A percentile compares a stretch with the other conserved stretches of the same genome.
phyloP scores from a whole-genome alignment of 371 early-diverging fungal species.

The Rhizopus arrhizus region DNA sequence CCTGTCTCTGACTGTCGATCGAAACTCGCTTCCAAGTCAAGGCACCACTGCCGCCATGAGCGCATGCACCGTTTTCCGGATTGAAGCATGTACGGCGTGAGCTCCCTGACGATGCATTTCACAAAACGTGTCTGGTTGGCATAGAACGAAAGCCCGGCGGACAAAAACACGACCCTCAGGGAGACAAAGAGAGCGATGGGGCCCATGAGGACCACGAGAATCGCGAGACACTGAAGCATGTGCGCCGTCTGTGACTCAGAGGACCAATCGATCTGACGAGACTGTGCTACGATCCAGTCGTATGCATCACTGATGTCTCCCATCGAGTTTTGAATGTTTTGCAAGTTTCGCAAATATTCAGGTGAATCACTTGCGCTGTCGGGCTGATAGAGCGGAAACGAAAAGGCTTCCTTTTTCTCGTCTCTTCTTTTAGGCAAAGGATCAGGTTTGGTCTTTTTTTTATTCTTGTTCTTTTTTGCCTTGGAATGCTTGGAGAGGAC shows the following conservation, averaged over 20 bases:
- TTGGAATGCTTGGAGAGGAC: slow-evolving; percentile 16
- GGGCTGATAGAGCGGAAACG: slow-evolving; percentile 18
- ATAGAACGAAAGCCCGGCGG: slow-evolving; percentile 20
- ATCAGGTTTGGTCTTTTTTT: neutral
- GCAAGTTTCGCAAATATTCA: slow-evolving; percentile 44
- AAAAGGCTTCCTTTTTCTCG: slow-evolving; percentile 13
- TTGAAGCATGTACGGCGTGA: slow-evolving; percentile 23
- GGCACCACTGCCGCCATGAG: slow-evolving; percentile 20
- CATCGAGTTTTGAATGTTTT: slow-evolving; percentile 51
- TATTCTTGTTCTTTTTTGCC: slow-evolving; percentile 5
- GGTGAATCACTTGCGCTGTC: slow-evolving; percentile 34
- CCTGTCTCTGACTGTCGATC: slow-evolving; percentile 12
- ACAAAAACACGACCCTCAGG: slow-evolving; percentile 16
- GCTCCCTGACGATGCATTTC: slow-evolving; percentile 14
- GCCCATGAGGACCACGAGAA: slow-evolving; percentile 15
- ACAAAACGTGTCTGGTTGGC: slow-evolving; percentile 23
- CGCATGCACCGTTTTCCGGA: slow-evolving; percentile 13
- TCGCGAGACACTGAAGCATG: slow-evolving; percentile 34
- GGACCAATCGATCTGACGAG: slow-evolving; percentile 41
- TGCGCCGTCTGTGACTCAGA: slow-evolving; percentile 32
- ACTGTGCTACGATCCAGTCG: slow-evolving; percentile 26
- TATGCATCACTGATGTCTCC: slow-evolving; percentile 44
- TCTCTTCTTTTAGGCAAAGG: neutral
- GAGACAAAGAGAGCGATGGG: slow-evolving; percentile 13
- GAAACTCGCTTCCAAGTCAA: slow-evolving; percentile 25